These are phyloP conservation scores for Trypanosoma grayi DNA, from an alignment of 208 protist species.

Conservation along the genomic window DNA sequence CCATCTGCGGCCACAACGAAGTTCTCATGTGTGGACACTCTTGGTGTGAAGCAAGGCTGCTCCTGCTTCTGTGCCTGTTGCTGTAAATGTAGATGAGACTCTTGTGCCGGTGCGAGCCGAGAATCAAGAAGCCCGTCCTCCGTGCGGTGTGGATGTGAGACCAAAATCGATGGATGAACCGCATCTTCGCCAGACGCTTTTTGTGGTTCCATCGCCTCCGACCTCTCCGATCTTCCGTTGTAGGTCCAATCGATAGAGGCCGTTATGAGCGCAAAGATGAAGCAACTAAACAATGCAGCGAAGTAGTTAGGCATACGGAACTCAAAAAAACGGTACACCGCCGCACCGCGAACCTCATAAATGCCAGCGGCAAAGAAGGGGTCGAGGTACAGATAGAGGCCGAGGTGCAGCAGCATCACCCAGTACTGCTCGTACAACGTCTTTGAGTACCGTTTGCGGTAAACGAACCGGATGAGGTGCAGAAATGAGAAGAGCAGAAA, in stretches of 20 bases:
- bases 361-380: constrained; percentile 58
- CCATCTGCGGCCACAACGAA: not conserved
- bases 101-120: not conserved
- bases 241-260: constrained; percentile 36
- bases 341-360: constrained; percentile 18
- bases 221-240: not conserved
- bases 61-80: not conserved
- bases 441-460: constrained; percentile 27
- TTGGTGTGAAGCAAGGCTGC: not conserved
- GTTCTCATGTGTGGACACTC: not conserved
- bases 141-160: not conserved
- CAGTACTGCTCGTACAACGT: constrained; percentile 63
- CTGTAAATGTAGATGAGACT: not conserved
- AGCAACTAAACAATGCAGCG: constrained; percentile 51
- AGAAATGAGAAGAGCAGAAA: constrained; percentile 47
- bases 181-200: too few species aligned
- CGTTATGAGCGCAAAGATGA: constrained; percentile 57
- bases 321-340: constrained; percentile 48
- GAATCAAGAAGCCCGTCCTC: not conserved
- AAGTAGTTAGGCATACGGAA: constrained; percentile 78
- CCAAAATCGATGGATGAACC: not conserved
- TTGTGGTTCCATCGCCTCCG: not conserved
- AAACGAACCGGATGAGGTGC: constrained; percentile 50
- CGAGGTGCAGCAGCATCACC: constrained; percentile 44
- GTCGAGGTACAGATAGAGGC: constrained; percentile 61